A percentile compares a stretch with the other conserved stretches of the same genome.
These are phyloP conservation scores for Candida odintsovae DNA, from an alignment of 805 yeast genomes.

Conservation along the genomic window DNA sequence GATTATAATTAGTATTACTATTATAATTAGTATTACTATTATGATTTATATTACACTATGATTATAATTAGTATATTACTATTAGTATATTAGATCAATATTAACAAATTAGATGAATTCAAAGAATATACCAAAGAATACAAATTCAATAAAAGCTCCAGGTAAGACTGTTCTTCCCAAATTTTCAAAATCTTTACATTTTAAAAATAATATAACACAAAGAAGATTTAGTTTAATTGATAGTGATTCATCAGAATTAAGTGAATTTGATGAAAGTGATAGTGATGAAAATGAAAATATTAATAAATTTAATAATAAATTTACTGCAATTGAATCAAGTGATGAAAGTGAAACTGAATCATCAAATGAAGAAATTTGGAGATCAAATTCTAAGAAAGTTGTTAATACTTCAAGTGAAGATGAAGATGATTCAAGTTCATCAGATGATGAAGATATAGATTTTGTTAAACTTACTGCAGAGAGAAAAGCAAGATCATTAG, in stretches of 20 bases:
- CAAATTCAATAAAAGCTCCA: slow-evolving; percentile 23
- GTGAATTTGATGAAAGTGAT: slow-evolving; percentile 33
- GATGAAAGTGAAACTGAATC: slow-evolving; percentile 22
- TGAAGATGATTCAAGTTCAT: slow-evolving; percentile 37
- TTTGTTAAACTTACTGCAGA: slow-evolving; percentile 68
- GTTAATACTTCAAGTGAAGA: slow-evolving; percentile 30
- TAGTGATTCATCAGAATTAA: slow-evolving; percentile 35
- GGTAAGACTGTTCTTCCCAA: slow-evolving; percentile 24
- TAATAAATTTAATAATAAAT: slow-evolving; percentile 17
- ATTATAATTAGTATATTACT: too few relatives aligned
- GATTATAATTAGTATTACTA: too few relatives aligned
- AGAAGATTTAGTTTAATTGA: slow-evolving; percentile 39
- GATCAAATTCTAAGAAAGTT: slow-evolving; percentile 21
- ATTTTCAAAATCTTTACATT: slow-evolving; percentile 1
- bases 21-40: too few relatives aligned
- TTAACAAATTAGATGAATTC: too few relatives aligned
- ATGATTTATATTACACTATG: too few relatives aligned
- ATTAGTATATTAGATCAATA: too few relatives aligned
- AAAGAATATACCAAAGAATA: slow-evolving; percentile 20
- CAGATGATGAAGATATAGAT: slow-evolving; percentile 66
- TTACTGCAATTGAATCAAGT: slow-evolving; percentile 29
- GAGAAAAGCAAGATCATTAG: slow-evolving; percentile 50
- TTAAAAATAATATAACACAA: background rate
- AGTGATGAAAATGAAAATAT: slow-evolving; percentile 20
- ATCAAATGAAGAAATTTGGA: slow-evolving; percentile 24